These are phyloP conservation scores for Globisporangium viniferum DNA, from an alignment of 352 stramenopile genomes.

Conservation along the genomic window DNA sequence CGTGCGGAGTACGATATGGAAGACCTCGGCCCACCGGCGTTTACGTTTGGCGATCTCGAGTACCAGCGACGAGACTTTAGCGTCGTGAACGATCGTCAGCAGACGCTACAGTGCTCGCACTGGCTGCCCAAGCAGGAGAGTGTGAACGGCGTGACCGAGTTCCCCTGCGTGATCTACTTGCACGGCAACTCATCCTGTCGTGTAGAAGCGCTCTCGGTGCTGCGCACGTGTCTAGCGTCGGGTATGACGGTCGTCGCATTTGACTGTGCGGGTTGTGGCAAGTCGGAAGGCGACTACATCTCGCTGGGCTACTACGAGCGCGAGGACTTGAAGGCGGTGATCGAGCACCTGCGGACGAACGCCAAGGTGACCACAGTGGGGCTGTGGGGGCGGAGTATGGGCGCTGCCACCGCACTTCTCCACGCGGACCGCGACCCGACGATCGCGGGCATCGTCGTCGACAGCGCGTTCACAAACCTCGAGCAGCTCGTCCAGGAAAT, in stretches of 20 bases:
- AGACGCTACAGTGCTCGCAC: constrained; percentile 93
- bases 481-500: constrained; percentile 96
- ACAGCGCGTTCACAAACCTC: constrained; percentile 97
- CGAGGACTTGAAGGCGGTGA: constrained; percentile 85
- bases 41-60: constrained; percentile 83
- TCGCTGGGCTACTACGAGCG: constrained; percentile 97
- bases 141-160: constrained; percentile 26
- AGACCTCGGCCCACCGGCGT: constrained; percentile 88
- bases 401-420: constrained; percentile 96
- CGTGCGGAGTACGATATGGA: constrained; percentile 90
- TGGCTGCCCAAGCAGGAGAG: constrained; percentile 80
- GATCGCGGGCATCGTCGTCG: constrained; percentile 96
- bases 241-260: constrained; percentile 96
- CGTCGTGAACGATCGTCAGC: constrained; percentile 67
- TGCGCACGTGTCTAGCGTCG: constrained; percentile 85
- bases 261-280: constrained; percentile 95
- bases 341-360: constrained; percentile 91
- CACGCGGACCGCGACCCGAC: constrained; percentile 95
- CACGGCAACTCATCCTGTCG: constrained; percentile 97
- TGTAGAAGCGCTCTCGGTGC: constrained; percentile 92
- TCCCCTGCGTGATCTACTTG: constrained; percentile 96
- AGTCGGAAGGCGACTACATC: constrained; percentile 97
- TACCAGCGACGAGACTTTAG: constrained; percentile 93
- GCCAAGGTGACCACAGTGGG: constrained; percentile 93
- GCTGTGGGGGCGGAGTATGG: constrained; percentile 98